Conservation (phyloP, 306 rosid genomes). For the Lotus japonicus region DNA sequence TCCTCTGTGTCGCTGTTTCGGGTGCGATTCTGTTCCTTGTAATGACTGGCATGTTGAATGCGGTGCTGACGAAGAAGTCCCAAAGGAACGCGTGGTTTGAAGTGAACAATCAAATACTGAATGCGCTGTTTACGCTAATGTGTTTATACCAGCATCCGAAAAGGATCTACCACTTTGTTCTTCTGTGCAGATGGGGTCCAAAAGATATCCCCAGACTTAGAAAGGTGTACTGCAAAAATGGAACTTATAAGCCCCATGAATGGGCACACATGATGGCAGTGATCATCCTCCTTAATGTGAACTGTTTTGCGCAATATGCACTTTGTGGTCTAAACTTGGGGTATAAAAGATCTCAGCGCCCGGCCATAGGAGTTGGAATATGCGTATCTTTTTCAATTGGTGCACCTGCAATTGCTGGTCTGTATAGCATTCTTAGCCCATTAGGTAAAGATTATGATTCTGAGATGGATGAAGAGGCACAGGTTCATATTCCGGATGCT, state of each 20-base stretch:
- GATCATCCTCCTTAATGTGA: conserved; percentile 64
- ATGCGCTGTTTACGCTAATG: conserved; percentile 87
- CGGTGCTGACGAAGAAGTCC: conserved; percentile 54
- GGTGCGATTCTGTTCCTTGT: conserved; percentile 91
- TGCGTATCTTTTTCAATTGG: conserved; percentile 67
- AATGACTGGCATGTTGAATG: conserved; percentile 92
- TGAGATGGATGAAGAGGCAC: conserved; percentile 73
- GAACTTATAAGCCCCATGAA: conserved; percentile 92
- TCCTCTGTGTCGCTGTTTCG: conserved; percentile 64
- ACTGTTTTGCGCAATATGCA: conserved; percentile 91
- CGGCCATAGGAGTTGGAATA: conserved; percentile 86
- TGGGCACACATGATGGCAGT: conserved; percentile 93
- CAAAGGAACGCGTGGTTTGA: conserved; percentile 80
- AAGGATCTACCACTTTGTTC: conserved; percentile 70
- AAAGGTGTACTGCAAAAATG: conserved; percentile 82
- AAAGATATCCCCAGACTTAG: conserved; percentile 55
- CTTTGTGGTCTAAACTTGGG: conserved; percentile 88
- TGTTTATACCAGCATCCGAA: conserved; percentile 89
- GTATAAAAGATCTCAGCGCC: conserved; percentile 70
- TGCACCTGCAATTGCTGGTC: conserved; percentile 80
- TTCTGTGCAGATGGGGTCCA: conserved; percentile 67
- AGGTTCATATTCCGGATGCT: conserved; percentile 11
- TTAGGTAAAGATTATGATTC: conserved; percentile 82
- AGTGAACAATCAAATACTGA: conserved; percentile 92
- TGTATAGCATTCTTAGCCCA: conserved; percentile 77